phyloP scores from a whole-genome alignment of 805 yeast species.

The Barnettozyma wickerhamii region DNA sequence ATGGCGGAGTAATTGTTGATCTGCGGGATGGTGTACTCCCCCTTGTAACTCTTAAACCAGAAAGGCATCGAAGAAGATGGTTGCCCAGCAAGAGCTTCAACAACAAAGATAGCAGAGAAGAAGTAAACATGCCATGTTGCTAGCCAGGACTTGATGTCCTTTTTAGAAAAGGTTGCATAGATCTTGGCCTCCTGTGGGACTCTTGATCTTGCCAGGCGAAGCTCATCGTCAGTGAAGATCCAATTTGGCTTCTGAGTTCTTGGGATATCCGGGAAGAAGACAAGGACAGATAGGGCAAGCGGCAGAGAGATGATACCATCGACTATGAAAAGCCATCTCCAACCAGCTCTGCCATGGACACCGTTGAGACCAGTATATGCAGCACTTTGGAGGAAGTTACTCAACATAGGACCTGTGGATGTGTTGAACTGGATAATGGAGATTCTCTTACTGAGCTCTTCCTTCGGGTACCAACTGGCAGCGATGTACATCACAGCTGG shows the following conservation, averaged over 20 bases:
- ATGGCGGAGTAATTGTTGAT: conserved; percentile 9
- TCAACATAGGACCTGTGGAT: conserved; percentile 47
- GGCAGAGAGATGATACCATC: conserved; percentile 63
- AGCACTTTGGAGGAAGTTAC: conserved; percentile 19
- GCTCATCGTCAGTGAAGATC: conserved; percentile 6
- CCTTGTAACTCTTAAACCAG: conserved; percentile 10
- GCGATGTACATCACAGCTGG: conserved; percentile 45
- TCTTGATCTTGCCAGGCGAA: conserved; percentile 3
- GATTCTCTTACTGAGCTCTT: conserved; percentile 48
- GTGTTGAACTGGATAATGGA: conserved; percentile 50
- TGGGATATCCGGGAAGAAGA: conserved; percentile 60
- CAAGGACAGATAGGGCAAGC: conserved; percentile 50
- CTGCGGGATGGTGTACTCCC: conserved; percentile 5
- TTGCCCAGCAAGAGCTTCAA: conserved; percentile 6
- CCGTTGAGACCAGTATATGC: conserved; percentile 23
- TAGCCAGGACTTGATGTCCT: conserved; percentile 6
- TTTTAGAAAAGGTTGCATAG: neutral
- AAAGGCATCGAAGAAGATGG: conserved; percentile 3
- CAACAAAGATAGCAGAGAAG: conserved; percentile 2
- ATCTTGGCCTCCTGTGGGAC: conserved; percentile 7
- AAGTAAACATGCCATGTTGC: conserved; percentile 9
- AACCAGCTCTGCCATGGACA: conserved; percentile 58
- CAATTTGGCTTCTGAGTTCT: conserved; percentile 29
- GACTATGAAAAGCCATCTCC: conserved; percentile 77
- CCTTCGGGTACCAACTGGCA: conserved; percentile 45